These are phyloP conservation scores for Pholiota adiposa DNA, from an alignment of 1,284 basidiomycete genomes.

Conservation along the genomic window DNA sequence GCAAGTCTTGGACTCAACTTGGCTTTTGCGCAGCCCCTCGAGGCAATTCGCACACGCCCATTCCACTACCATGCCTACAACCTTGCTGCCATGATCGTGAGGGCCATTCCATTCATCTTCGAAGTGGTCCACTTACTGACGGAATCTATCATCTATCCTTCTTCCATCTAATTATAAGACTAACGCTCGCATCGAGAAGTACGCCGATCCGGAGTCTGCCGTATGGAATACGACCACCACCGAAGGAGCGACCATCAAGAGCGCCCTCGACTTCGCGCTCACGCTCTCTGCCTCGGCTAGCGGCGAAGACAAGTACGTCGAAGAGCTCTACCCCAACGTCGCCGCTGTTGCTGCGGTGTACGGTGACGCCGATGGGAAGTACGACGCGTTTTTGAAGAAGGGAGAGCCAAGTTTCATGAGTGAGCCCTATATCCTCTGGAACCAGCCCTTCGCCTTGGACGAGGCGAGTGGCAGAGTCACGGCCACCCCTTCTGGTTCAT, in stretches of 20 bases:
- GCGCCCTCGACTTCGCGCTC: constrained; percentile 62
- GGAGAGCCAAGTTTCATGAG: constrained; percentile 41
- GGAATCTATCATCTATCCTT: not conserved
- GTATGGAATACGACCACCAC: constrained; percentile 54
- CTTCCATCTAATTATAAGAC: constrained; percentile 39
- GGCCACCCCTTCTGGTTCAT: not conserved
- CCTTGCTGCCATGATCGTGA: constrained; percentile 69
- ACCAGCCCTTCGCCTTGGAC: constrained; percentile 47
- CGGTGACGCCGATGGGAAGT: constrained; percentile 57
- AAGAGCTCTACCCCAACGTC: constrained; percentile 52
- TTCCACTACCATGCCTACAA: constrained; percentile 73
- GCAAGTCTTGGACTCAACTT: not conserved
- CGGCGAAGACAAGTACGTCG: constrained; percentile 39
- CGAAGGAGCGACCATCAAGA: constrained; percentile 56
- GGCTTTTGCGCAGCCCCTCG: constrained; percentile 44
- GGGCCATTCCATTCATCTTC: constrained; percentile 23
- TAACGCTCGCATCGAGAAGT: constrained; percentile 54
- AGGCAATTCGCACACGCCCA: constrained; percentile 62
- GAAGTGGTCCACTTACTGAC: not conserved
- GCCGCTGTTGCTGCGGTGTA: constrained; percentile 56
- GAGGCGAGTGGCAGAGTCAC: constrained; percentile 5
- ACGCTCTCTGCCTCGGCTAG: constrained; percentile 35
- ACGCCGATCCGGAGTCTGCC: constrained; percentile 42
- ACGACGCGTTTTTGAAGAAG: constrained; percentile 46
- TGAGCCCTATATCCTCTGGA: constrained; percentile 57